Evolutionary conservation across 805 yeast genomes (phyloP), one percentile per base, ranked within the genome.

Genomic region (Wickerhamiella slavikovae): DNA sequence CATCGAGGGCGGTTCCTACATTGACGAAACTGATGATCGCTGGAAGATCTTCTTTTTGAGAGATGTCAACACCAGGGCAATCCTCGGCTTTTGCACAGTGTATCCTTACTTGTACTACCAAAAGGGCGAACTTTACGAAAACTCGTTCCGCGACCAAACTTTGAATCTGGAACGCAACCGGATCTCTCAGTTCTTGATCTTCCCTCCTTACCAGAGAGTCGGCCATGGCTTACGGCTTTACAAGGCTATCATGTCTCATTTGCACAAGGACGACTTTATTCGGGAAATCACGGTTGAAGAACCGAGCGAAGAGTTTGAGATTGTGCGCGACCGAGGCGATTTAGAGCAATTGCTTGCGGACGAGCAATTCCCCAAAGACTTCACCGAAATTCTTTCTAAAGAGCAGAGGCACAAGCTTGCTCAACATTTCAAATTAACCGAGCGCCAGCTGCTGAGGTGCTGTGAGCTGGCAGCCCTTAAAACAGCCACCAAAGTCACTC

Each of bases 1-100:
- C 53, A 85, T 89, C 40, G 98, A 89, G 48, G 96, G 93, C 0
- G 96, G 94, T 2, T 70, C 91, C 1, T 78, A 68, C 43, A 80
- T 89, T 32, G 94, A 83, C 45, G 60, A 62, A 23, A 49, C 49
- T 0, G 98, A 89, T 49, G 60, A 62, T 6, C 58, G 64, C 12
- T 89, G 98, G 98, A 80, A 77, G 28, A 47, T 82, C 2, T 83
- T 66, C 45, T 56, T 73, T 22, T 38, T 75, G 5, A 61, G 55
- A 42, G 49, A 54, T 29, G 44, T 55, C 14, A 50, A 54, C 27
- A 45, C 29, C 44, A 57, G 16, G 48, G 67, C 35, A 18, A 64
- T 83, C 31, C 66, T 70, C 22, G 96, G 95, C 0, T 89, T 75
- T 47, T 54, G 74, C 16, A 83, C 95, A 0, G 76, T 70, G 1